Conservation (phyloP, 495 filamentous ascomycete genomes). For the Penicillium macrosclerotiorum region DNA sequence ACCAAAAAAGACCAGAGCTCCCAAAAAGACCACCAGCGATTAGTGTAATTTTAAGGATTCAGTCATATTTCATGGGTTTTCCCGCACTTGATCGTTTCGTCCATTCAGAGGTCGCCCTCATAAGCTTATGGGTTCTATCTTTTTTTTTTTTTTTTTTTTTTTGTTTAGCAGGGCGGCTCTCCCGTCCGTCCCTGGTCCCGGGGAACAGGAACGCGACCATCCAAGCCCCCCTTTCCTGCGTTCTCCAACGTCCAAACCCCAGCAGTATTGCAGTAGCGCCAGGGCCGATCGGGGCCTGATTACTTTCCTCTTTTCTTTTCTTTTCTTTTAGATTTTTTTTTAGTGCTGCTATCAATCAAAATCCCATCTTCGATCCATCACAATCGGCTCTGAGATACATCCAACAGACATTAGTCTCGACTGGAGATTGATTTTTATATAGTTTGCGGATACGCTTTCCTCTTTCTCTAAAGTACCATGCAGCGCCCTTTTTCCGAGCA, state of each 20-base stretch:
- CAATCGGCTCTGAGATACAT: slow-evolving; percentile 17
- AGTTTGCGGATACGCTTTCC: too few relatives aligned
- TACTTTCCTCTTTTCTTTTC: too few relatives aligned
- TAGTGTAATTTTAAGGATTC: too few relatives aligned
- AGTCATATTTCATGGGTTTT: too few relatives aligned
- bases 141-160: slow-evolving; percentile 25
- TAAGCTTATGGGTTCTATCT: slow-evolving; percentile 11
- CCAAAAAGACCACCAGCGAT: too few relatives aligned
- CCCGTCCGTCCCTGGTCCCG: slow-evolving; percentile 37
- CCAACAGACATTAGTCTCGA: too few relatives aligned
- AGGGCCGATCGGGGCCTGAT: slow-evolving; percentile 9
- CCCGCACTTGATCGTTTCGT: too few relatives aligned
- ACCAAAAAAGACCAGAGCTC: too few relatives aligned
- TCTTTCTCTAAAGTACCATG: slow-evolving; percentile 9
- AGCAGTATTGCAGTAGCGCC: slow-evolving; percentile 19
- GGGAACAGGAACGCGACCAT: slow-evolving; percentile 29
- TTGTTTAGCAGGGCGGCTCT: slow-evolving; percentile 36
- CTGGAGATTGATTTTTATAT: too few relatives aligned
- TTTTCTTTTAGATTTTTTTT: too few relatives aligned
- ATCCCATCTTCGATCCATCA: slow-evolving; percentile 20
- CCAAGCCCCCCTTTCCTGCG: slow-evolving; percentile 15
- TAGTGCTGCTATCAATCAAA: slow-evolving; percentile 12
- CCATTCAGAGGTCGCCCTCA: too few relatives aligned
- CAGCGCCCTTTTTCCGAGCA: neutral
- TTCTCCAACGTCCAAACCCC: slow-evolving; percentile 25